Evolutionary conservation across 2,329 filamentous ascomycete genomes (phyloP).

Genomic region (Phaeoacremonium minimum): DNA sequence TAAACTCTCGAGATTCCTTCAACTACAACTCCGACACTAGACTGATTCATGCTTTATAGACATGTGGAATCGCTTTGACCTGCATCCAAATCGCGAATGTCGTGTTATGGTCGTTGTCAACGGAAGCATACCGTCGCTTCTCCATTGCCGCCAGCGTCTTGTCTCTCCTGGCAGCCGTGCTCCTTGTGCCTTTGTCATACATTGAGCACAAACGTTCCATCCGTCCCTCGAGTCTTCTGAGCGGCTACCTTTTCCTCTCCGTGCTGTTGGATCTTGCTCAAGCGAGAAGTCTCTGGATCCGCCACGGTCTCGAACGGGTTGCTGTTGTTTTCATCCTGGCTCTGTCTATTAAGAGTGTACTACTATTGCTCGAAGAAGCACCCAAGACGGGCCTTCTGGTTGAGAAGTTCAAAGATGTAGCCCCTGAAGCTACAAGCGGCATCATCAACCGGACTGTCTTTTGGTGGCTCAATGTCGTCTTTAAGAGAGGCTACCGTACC

Average conservation of each 20-base stretch:
- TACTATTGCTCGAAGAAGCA: constrained; percentile 37
- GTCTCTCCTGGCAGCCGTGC: constrained; percentile 10
- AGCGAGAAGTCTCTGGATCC: constrained; percentile 36
- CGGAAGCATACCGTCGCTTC: background rate
- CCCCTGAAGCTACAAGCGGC: constrained; percentile 46
- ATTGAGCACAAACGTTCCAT: constrained; percentile 39
- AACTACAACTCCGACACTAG: no score
- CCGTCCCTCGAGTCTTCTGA: constrained; percentile 40
- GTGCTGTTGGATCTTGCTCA: constrained; percentile 39
- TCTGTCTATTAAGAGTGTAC: constrained; percentile 33
- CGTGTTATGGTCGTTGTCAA: background rate
- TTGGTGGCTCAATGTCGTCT: constrained; percentile 49
- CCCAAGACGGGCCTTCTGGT: constrained; percentile 37
- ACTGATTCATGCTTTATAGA: no score
- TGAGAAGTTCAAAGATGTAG: constrained; percentile 29
- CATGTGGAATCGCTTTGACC: background rate
- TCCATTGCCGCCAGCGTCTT: constrained; percentile 9
- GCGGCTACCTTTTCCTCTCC: constrained; percentile 38
- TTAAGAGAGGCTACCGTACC: constrained; percentile 19
- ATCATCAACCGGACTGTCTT: constrained; percentile 44
- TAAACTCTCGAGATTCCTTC: no score
- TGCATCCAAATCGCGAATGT: background rate
- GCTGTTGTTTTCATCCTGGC: constrained; percentile 34
- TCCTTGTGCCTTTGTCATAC: constrained; percentile 34
- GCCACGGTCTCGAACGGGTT: constrained; percentile 24